A percentile compares a stretch with the other conserved stretches of the same genome.
phyloP scores from a whole-genome alignment of 2,329 filamentous ascomycete genomes.

The Neopestalotiopsis sp. region DNA sequence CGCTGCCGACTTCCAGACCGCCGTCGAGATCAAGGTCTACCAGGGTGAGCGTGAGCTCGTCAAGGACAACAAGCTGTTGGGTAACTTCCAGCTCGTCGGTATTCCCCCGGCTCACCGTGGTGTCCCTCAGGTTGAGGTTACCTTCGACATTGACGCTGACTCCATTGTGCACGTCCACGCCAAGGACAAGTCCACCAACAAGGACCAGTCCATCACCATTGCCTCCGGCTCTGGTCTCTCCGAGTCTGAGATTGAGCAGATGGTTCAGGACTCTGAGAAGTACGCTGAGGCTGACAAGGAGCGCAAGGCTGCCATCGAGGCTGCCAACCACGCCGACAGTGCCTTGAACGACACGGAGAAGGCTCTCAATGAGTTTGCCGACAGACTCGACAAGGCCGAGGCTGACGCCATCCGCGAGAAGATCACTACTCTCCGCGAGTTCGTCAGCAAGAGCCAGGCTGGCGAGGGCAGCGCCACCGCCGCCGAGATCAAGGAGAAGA shows the following conservation, averaged over 20 bases:
- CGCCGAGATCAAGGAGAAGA: slow-evolving; percentile 97
- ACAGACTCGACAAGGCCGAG: slow-evolving; percentile 96
- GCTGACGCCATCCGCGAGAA: slow-evolving; percentile 93
- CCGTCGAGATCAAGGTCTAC: slow-evolving; percentile 99
- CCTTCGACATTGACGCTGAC: slow-evolving; percentile 98
- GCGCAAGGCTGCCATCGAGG: slow-evolving; percentile 93
- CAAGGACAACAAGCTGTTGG: slow-evolving; percentile 96
- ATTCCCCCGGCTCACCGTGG: slow-evolving; percentile 96
- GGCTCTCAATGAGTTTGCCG: slow-evolving; percentile 94
- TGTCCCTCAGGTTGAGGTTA: slow-evolving; percentile 96
- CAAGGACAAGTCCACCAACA: slow-evolving; percentile 99
- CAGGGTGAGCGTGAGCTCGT: slow-evolving; percentile 99
- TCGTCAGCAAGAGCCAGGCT: slow-evolving; percentile 91
- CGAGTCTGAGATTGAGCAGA: slow-evolving; percentile 91
- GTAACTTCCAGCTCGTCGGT: slow-evolving; percentile 99
- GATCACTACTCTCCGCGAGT: slow-evolving; percentile 84
- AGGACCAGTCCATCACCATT: slow-evolving; percentile 99
- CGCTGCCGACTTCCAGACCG: slow-evolving; percentile 96
- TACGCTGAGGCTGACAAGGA: slow-evolving; percentile 95
- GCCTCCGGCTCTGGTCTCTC: slow-evolving; percentile 97
- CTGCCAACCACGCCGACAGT: slow-evolving; percentile 95
- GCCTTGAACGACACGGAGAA: slow-evolving; percentile 98
- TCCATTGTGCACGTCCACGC: slow-evolving; percentile 97
- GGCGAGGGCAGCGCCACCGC: slow-evolving; percentile 87
- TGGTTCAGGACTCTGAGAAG: slow-evolving; percentile 98